A percentile compares a stretch with the other conserved stretches of the same genome.
These are phyloP conservation scores for Pythium rhizo-oryzae DNA, from an alignment of 352 stramenopile genomes.

Conservation along the genomic window DNA sequence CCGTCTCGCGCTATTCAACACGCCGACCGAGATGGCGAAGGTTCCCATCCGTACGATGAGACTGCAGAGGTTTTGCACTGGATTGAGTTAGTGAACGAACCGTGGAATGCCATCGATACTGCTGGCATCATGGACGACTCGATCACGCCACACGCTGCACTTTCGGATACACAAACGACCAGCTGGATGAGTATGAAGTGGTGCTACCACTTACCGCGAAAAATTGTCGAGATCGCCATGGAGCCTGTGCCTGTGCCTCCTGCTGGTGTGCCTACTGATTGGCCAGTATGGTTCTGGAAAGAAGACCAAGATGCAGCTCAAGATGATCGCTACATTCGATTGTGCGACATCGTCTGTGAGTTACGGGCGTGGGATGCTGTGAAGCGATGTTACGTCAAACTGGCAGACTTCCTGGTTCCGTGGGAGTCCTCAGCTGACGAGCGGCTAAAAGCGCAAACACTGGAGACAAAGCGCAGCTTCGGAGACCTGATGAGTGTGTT, in stretches of 20 bases:
- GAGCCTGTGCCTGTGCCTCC: slow-evolving; percentile 66
- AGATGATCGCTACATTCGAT: slow-evolving; percentile 19
- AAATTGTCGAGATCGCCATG: slow-evolving; percentile 49
- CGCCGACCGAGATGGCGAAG: neutral
- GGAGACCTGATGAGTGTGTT: slow-evolving; percentile 70
- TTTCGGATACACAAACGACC: slow-evolving; percentile 52
- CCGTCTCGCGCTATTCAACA: slow-evolving; percentile 9
- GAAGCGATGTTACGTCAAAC: slow-evolving; percentile 46
- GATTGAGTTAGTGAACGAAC: slow-evolving; percentile 58
- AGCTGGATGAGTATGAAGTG: slow-evolving; percentile 84
- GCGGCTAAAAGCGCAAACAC: slow-evolving; percentile 23
- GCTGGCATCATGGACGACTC: slow-evolving; percentile 17
- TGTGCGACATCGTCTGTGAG: slow-evolving; percentile 78
- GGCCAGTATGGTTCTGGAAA: slow-evolving; percentile 55
- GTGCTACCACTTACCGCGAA: slow-evolving; percentile 76
- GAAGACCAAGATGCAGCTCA: slow-evolving; percentile 26
- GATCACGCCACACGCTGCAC: neutral
- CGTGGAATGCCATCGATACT: slow-evolving; percentile 38
- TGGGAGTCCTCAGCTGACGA: slow-evolving; percentile 45
- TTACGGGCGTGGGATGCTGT: slow-evolving; percentile 70
- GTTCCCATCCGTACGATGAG: slow-evolving; percentile 18
- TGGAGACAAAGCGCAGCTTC: slow-evolving; percentile 56
- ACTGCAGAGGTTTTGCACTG: slow-evolving; percentile 36
- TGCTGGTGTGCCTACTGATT: slow-evolving; percentile 55
- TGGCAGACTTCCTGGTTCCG: slow-evolving; percentile 75